Evolutionary conservation across 2,329 filamentous ascomycete genomes (phyloP).

Genomic region (Fusarium illudens): DNA sequence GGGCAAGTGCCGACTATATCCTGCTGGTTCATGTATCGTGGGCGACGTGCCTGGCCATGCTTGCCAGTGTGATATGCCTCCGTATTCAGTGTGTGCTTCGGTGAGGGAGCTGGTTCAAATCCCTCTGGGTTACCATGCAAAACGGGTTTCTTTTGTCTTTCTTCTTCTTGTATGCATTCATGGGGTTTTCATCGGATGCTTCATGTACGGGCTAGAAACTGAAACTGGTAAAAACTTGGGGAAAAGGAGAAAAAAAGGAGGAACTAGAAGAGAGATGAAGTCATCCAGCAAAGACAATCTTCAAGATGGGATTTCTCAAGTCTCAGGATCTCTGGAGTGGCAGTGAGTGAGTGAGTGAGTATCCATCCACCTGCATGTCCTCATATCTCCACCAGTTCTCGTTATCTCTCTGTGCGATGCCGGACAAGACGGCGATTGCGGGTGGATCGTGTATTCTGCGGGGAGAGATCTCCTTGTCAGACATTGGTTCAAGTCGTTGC

Average conservation of each 20-base stretch:
- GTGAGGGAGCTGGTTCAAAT: neutral
- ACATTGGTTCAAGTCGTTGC: neutral
- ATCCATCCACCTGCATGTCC: neutral
- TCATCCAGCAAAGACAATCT: neutral
- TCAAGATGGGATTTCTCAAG: neutral
- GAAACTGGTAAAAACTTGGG: neutral
- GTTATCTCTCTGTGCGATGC: constrained; percentile 8
- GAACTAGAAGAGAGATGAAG: neutral
- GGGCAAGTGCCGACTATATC: constrained; percentile 36
- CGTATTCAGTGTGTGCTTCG: constrained; percentile 9
- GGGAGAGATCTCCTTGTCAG: neutral
- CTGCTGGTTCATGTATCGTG: constrained; percentile 38
- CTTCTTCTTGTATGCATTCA: neutral
- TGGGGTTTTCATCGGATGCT: neutral
- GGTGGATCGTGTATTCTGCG: neutral
- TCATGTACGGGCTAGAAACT: neutral
- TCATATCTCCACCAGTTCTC: constrained; percentile 1
- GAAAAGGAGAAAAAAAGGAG: neutral
- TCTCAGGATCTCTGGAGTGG: neutral
- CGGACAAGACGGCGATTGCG: neutral
- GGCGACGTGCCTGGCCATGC: constrained; percentile 39
- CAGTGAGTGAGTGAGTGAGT: neutral
- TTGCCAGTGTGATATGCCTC: constrained; percentile 26
- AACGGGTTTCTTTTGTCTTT: neutral
- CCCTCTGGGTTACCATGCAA: neutral